Conservation (phyloP, 129 eudicot genomes). For the Cynara cardunculus region DNA sequence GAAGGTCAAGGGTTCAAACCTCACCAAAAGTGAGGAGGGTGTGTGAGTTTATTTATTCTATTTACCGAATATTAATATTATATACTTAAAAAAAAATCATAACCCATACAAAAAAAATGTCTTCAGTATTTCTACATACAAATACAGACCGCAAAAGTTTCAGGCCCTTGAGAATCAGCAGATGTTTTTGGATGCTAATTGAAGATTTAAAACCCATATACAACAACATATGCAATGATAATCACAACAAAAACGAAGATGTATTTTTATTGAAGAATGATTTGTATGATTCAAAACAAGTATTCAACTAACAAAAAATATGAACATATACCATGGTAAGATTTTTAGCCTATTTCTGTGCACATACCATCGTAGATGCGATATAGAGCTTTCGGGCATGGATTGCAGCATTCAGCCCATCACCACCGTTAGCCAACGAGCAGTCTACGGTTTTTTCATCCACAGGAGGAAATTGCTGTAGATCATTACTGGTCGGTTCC, state of each 20-base stretch:
- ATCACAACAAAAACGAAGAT: background rate
- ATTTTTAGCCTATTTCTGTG: slow-evolving; percentile 14
- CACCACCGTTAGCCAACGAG: slow-evolving; percentile 2
- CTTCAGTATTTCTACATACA: background rate
- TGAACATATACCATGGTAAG: background rate
- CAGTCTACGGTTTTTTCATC: slow-evolving; percentile 26
- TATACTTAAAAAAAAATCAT: too few relatives aligned
- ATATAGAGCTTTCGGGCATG: slow-evolving; percentile 1
- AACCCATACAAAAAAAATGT: background rate
- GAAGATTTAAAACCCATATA: background rate
- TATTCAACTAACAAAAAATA: background rate
- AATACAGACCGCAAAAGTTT: background rate
- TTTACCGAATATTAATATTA: too few relatives aligned
- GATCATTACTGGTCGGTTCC: background rate
- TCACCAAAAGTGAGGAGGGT: too few relatives aligned
- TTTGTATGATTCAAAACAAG: background rate
- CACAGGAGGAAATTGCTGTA: slow-evolving; percentile 5
- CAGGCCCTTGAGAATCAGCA: background rate
- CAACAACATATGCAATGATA: background rate
- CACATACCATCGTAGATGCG: slow-evolving; percentile 21
- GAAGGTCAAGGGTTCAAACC: too few relatives aligned
- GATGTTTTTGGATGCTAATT: background rate
- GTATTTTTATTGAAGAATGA: slow-evolving; percentile 1
- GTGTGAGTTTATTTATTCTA: too few relatives aligned
- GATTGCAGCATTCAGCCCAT: background rate